Conservation (phyloP, 768 basidiomycete species). For the Cystofilobasidium macerans region DNA sequence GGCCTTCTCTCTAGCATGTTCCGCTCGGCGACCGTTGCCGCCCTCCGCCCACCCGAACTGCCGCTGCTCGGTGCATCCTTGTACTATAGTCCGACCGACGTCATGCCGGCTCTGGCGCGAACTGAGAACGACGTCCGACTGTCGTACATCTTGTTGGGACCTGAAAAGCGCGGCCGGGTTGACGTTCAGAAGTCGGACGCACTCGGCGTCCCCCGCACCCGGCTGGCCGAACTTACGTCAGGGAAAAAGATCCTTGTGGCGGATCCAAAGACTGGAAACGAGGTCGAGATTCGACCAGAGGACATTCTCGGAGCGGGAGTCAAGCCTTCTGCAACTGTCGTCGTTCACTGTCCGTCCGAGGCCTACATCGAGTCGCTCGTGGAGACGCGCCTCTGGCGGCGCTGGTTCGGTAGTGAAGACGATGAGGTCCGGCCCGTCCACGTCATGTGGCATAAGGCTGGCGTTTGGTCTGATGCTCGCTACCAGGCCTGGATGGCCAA, state of each 20-base stretch:
- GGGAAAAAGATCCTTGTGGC: background rate
- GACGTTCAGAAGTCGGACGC: constrained; percentile 53
- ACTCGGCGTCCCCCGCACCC: constrained; percentile 49
- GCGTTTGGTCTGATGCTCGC: constrained; percentile 49
- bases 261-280: background rate
- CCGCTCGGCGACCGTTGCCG: background rate
- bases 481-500: constrained; percentile 63
- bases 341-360: constrained; percentile 61
- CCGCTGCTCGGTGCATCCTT: too few species aligned
- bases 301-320: background rate
- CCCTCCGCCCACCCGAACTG: background rate
- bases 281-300: background rate
- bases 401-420: constrained; percentile 38
- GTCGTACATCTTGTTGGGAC: constrained; percentile 43
- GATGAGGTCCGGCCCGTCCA: constrained; percentile 42
- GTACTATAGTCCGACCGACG: too few species aligned
- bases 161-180: constrained; percentile 54
- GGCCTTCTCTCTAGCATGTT: background rate
- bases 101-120: background rate
- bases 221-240: background rate
- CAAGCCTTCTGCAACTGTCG: constrained; percentile 34
- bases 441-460: constrained; percentile 45
- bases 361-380: constrained; percentile 49
- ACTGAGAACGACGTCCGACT: background rate
- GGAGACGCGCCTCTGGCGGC: constrained; percentile 6